Conservation (phyloP, 805 yeast genomes). For the Schwanniomyces yamadae region DNA sequence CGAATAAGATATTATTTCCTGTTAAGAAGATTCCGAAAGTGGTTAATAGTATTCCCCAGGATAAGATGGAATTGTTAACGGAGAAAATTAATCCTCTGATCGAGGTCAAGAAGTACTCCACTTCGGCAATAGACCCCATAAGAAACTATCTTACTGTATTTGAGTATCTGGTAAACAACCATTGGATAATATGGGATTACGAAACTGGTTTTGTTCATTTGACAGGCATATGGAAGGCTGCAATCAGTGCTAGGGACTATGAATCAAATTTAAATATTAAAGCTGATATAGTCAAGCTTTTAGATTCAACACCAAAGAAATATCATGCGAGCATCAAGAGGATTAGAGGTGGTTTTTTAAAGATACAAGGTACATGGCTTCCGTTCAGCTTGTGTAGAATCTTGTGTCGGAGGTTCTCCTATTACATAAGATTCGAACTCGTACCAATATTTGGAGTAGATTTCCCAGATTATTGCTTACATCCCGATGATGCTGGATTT, state of each 20-base stretch:
- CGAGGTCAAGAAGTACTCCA: constrained; percentile 58
- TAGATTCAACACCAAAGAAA: constrained; percentile 61
- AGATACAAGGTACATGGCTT: constrained; percentile 94
- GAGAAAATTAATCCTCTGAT: constrained; percentile 17
- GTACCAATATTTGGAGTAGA: constrained; percentile 76
- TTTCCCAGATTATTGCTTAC: constrained; percentile 61
- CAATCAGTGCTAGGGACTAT: constrained; percentile 18
- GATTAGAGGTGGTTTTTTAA: constrained; percentile 86
- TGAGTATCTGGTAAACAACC: constrained; percentile 66
- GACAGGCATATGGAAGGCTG: constrained; percentile 82
- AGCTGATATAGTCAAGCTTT: constrained; percentile 72
- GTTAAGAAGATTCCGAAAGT: constrained; percentile 8
- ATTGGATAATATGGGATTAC: constrained; percentile 85
- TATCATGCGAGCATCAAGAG: constrained; percentile 63
- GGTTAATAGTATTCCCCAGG: constrained; percentile 6
- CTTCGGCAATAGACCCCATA: constrained; percentile 61
- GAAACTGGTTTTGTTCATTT: constrained; percentile 82
- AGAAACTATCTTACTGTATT: constrained; percentile 67
- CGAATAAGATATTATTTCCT: constrained; percentile 12
- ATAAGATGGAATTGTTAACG: constrained; percentile 6
- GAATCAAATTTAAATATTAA: constrained; percentile 34
- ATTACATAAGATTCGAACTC: constrained; percentile 68
- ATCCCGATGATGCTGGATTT: constrained; percentile 60
- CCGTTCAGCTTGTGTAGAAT: constrained; percentile 67
- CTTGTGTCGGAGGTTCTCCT: constrained; percentile 74